phyloP scores from a whole-genome alignment of 2,329 filamentous ascomycete species.

The Mariannaea elegans region DNA sequence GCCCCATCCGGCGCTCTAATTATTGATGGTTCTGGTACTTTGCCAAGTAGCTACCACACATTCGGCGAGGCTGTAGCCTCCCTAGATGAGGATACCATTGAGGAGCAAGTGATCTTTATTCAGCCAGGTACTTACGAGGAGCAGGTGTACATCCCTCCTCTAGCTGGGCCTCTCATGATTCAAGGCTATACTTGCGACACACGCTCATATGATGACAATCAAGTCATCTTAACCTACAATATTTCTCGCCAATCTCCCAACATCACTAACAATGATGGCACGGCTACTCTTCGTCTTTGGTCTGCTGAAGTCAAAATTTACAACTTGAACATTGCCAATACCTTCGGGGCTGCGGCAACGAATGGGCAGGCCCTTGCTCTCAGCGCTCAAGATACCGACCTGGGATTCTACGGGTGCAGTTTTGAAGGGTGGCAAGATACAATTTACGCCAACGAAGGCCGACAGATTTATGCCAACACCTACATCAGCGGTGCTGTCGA shows the following conservation, averaged over 20 bases:
- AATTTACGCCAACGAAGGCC: slow-evolving; percentile 6
- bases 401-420: background rate
- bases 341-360: background rate
- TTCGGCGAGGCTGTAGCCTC: background rate
- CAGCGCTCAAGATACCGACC: background rate
- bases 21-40: background rate
- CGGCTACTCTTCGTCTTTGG: background rate
- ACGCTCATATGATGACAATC: background rate
- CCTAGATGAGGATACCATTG: background rate
- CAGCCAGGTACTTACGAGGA: background rate
- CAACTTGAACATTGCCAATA: slow-evolving; percentile 5
- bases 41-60: background rate
- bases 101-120: slow-evolving; percentile 1
- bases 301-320: background rate
- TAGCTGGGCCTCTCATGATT: background rate
- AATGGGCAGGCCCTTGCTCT: background rate
- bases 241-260: background rate
- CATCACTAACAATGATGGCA: background rate
- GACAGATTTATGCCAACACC: background rate
- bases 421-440: slow-evolving; percentile 5
- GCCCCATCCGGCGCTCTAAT: background rate
- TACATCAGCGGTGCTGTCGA: slow-evolving; percentile 6
- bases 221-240: slow-evolving; percentile 1
- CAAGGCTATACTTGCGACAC: slow-evolving; percentile 2
- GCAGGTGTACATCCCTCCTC: slow-evolving; percentile 4